Percentiles rank a stretch among this genome's conserved stretches.
These are phyloP conservation scores for Ophiostoma ulmi DNA, from an alignment of 2,329 filamentous ascomycete species.

Conservation along the genomic window DNA sequence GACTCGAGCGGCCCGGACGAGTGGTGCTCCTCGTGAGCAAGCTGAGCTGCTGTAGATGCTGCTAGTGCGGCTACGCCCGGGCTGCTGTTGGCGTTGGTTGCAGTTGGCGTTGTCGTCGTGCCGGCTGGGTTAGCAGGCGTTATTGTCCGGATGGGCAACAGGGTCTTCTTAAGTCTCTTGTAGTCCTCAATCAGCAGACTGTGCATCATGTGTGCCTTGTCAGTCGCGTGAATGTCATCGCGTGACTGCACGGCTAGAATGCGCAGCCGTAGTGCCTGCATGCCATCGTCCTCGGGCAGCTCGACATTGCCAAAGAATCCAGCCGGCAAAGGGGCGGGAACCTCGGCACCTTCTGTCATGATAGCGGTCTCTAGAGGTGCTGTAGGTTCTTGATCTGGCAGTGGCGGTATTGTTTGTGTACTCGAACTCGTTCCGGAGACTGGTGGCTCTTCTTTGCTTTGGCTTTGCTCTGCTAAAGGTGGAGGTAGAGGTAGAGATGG, in stretches of 20 bases:
- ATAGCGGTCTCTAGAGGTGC: background rate
- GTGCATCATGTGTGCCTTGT: conserved; percentile 71
- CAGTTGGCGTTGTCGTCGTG: conserved; percentile 22
- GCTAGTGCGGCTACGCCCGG: background rate
- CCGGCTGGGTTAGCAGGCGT: conserved; percentile 29
- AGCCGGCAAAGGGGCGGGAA: conserved; percentile 14
- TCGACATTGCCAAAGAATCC: conserved; percentile 32
- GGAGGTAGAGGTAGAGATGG: background rate
- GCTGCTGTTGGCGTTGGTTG: conserved; percentile 39
- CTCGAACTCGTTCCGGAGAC: background rate
- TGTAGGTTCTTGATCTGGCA: background rate
- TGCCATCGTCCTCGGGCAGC: conserved; percentile 74
- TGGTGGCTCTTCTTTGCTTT: background rate
- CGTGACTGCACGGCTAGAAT: conserved; percentile 65
- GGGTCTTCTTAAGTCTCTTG: conserved; percentile 38
- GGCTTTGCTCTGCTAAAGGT: background rate
- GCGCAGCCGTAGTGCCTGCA: conserved; percentile 59
- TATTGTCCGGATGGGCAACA: conserved; percentile 28
- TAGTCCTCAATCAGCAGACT: conserved; percentile 66
- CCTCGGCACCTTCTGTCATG: background rate
- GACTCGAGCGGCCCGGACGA: conserved; percentile 44
- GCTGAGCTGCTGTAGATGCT: background rate
- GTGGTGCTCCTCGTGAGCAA: background rate
- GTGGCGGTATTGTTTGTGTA: conserved; percentile 2
- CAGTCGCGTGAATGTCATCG: conserved; percentile 50